These are phyloP conservation scores for Fusarium sp. DNA, from an alignment of 2,329 filamentous ascomycete genomes.

Conservation along the genomic window DNA sequence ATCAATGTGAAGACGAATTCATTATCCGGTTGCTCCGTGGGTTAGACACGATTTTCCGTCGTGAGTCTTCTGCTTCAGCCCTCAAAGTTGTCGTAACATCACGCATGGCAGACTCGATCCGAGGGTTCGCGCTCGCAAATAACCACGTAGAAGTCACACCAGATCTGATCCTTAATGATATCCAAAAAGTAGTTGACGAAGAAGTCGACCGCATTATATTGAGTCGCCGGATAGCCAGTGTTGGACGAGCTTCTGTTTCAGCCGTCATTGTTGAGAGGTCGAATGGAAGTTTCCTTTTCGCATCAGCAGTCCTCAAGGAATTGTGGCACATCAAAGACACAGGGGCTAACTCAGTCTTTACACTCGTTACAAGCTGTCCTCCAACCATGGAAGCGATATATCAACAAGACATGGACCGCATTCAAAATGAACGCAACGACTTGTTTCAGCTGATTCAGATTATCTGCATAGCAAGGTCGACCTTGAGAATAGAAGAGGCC, in stretches of 20 bases:
- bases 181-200: constrained; percentile 30
- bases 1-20: constrained; percentile 25
- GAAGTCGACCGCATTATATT: constrained; percentile 30
- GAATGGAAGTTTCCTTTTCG: constrained; percentile 33
- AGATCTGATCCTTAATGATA: constrained; percentile 16
- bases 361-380: constrained; percentile 26
- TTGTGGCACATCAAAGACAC: constrained; percentile 34
- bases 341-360: constrained; percentile 32
- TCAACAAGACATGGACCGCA: constrained; percentile 33
- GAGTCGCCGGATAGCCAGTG: constrained; percentile 26
- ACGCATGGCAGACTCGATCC: constrained; percentile 27
- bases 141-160: constrained; percentile 24
- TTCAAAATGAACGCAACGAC: constrained; percentile 22
- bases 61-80: neutral
- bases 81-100: constrained; percentile 19
- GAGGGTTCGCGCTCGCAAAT: constrained; percentile 24
- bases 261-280: constrained; percentile 33
- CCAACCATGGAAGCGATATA: constrained; percentile 36
- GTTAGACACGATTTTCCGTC: constrained; percentile 23
- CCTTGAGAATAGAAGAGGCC: constrained; percentile 15
- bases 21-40: constrained; percentile 21
- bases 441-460: constrained; percentile 28
- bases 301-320: constrained; percentile 32
- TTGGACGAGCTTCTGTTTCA: constrained; percentile 22
- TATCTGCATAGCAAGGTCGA: constrained; percentile 20